phyloP scores from a whole-genome alignment of 1,139 yeast species.

The Pneumocystis jirovecii region DNA sequence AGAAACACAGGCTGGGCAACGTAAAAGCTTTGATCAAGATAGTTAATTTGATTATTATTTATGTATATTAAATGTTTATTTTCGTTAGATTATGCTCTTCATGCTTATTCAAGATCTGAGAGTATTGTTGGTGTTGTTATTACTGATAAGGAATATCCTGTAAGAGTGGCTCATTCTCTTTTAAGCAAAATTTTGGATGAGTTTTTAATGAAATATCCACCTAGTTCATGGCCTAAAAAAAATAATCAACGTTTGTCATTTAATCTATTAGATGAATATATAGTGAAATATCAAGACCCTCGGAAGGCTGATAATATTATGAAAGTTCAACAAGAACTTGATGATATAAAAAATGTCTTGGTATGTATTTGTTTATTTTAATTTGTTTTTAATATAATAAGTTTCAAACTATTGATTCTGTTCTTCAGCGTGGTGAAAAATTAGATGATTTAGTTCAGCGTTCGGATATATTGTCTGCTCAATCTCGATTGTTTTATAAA shows the following conservation, averaged over 20 bases:
- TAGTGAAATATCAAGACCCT: conserved; percentile 87
- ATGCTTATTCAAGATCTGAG: conserved; percentile 77
- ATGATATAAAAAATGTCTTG: conserved; percentile 89
- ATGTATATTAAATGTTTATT: background rate
- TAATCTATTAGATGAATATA: conserved; percentile 52
- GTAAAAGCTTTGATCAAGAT: conserved; percentile 91
- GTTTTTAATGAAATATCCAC: conserved; percentile 69
- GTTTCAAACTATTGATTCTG: conserved; percentile 89
- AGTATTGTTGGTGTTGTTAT: conserved; percentile 89
- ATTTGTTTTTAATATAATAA: background rate
- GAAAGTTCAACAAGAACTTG: conserved; percentile 95
- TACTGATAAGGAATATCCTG: conserved; percentile 91
- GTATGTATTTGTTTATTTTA: background rate
- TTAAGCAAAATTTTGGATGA: conserved; percentile 85
- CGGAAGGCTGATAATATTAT: conserved; percentile 90
- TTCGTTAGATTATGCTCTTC: conserved; percentile 56
- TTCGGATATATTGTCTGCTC: conserved; percentile 77
- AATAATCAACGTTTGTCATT: conserved; percentile 25
- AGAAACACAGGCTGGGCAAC: conserved; percentile 75
- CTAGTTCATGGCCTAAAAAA: conserved; percentile 45
- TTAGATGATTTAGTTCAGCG: conserved; percentile 87
- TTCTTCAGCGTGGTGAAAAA: conserved; percentile 90
- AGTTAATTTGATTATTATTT: conserved; percentile 4
- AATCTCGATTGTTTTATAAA: conserved; percentile 87
- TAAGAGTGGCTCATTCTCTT: conserved; percentile 90